Conservation (phyloP, 1,139 yeast species). For the Yarrowia galli region DNA sequence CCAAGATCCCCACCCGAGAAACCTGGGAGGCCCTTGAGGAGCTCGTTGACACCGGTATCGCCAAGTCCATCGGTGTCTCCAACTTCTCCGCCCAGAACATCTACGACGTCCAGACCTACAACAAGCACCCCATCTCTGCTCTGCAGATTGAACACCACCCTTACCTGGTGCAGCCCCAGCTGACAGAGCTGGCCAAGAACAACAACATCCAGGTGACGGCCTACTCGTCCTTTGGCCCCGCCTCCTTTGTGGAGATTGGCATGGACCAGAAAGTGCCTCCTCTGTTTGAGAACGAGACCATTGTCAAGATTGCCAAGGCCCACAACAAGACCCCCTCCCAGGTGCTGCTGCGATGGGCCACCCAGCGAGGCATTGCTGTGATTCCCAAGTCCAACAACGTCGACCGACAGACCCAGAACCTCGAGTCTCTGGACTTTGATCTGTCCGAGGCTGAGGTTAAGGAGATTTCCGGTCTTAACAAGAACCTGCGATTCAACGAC, state of each 20-base stretch:
- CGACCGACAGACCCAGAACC: conserved; percentile 63
- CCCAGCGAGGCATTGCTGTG: conserved; percentile 70
- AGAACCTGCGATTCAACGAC: conserved; percentile 79
- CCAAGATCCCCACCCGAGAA: conserved; percentile 72
- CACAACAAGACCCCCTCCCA: conserved; percentile 66
- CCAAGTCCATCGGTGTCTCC: conserved; percentile 81
- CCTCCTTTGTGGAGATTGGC: conserved; percentile 62
- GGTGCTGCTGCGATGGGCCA: conserved; percentile 72
- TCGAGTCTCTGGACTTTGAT: conserved; percentile 63
- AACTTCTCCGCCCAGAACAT: conserved; percentile 80
- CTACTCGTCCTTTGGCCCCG: conserved; percentile 78
- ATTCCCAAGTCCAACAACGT: conserved; percentile 73
- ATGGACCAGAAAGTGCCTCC: conserved; percentile 61
- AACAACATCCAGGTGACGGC: conserved; percentile 76
- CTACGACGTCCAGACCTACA: conserved; percentile 75
- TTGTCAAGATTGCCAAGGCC: conserved; percentile 60
- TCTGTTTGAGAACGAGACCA: conserved; percentile 53
- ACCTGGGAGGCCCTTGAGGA: conserved; percentile 82
- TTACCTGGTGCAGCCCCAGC: conserved; percentile 76
- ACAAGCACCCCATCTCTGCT: conserved; percentile 76
- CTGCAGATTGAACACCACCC: conserved; percentile 95
- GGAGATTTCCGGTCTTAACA: conserved; percentile 61
- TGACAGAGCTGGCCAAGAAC: conserved; percentile 68
- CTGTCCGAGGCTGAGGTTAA: conserved; percentile 58
- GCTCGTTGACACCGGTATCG: conserved; percentile 66